These are phyloP conservation scores for Talaromyces funiculosus DNA, from an alignment of 2,329 filamentous ascomycete genomes.

Conservation along the genomic window DNA sequence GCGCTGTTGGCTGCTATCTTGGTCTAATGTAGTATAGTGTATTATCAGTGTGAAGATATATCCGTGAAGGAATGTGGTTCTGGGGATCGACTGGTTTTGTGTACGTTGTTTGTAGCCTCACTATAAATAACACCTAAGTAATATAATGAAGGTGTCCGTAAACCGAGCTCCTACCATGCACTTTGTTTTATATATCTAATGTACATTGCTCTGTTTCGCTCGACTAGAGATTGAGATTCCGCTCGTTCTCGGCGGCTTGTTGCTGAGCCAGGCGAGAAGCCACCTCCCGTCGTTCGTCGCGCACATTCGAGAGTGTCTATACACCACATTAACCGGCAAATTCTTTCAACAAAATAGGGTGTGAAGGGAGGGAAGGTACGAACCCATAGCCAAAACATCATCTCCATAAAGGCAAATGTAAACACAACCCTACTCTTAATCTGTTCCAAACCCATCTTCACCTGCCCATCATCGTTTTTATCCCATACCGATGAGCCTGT, in stretches of 20 bases:
- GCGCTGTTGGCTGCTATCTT: conserved; percentile 23
- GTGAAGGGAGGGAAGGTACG: conserved; percentile 18
- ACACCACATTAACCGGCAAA: neutral
- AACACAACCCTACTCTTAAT: conserved; percentile 83
- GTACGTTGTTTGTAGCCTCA: too few relatives aligned
- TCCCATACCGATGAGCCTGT: neutral
- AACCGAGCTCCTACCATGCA: neutral
- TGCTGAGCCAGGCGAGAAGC: conserved; percentile 19
- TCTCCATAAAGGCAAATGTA: conserved; percentile 76
- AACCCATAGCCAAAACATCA: conserved; percentile 82
- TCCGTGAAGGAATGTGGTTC: too few relatives aligned
- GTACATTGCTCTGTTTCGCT: neutral
- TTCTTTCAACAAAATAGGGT: neutral
- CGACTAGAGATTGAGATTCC: neutral
- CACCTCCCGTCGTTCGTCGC: conserved; percentile 33
- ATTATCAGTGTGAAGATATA: too few relatives aligned
- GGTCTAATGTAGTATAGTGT: too few relatives aligned
- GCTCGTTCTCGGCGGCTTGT: conserved; percentile 14
- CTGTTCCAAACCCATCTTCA: conserved; percentile 50
- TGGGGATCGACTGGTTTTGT: too few relatives aligned
- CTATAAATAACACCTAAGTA: neutral
- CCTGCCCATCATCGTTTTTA: conserved; percentile 14
- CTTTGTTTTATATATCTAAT: neutral
- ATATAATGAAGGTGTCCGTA: neutral
- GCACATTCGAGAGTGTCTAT: conserved; percentile 31